These are phyloP conservation scores for Lipomyces yamadae DNA, from an alignment of 805 yeast genomes.

Conservation along the genomic window DNA sequence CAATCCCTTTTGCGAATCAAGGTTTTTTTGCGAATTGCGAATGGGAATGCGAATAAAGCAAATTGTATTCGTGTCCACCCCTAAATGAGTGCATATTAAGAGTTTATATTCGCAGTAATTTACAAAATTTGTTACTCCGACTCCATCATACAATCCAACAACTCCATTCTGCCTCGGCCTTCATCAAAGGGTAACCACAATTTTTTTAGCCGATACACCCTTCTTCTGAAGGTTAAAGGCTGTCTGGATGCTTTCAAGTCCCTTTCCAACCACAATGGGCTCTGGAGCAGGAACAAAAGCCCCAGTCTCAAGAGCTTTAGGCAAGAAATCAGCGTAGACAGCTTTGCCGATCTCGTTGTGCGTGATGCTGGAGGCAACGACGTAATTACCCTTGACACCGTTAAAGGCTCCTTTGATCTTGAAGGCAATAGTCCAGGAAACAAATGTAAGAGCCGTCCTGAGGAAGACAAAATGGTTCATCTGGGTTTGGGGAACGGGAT, in stretches of 20 bases:
- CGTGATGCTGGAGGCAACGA: neutral
- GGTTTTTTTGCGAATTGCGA: too few species aligned
- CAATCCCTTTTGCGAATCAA: too few species aligned
- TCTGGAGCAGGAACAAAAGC: conserved; percentile 17
- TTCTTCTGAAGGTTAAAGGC: conserved; percentile 35
- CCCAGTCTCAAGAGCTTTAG: conserved; percentile 15
- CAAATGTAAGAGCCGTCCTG: neutral
- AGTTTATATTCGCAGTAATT: too few species aligned
- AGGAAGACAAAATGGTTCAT: neutral
- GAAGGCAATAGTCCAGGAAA: conserved; percentile 3
- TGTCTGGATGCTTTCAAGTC: conserved; percentile 39
- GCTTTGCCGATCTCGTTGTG: neutral
- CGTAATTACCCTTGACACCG: conserved; percentile 6
- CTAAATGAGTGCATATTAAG: too few species aligned
- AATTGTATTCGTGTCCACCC: too few species aligned
- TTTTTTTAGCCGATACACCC: conserved; percentile 40
- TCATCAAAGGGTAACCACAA: conserved; percentile 33
- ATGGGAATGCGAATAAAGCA: too few species aligned
- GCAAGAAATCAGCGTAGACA: conserved; percentile 14
- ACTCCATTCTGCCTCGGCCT: too few species aligned
- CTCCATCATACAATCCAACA: too few species aligned
- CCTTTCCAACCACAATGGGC: conserved; percentile 36
- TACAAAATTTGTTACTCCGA: too few species aligned
- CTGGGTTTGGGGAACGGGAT: conserved; percentile 6
- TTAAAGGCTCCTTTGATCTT: neutral